Evolutionary conservation across 1,284 basidiomycete genomes (phyloP).

Genomic region (Xanthoconium separans): DNA sequence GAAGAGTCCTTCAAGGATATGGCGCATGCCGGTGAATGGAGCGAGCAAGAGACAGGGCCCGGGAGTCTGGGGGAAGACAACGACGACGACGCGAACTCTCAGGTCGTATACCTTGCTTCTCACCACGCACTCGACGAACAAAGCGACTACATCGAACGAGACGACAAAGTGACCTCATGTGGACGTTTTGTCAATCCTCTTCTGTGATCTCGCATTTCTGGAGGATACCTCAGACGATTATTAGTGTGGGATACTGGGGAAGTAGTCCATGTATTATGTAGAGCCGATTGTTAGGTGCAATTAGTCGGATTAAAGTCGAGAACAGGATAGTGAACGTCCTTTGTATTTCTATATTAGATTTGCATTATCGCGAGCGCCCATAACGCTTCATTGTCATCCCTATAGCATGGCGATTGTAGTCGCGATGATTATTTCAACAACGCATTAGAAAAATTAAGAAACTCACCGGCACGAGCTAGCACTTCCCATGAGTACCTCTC

Average conservation of each 20-base stretch:
- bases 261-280: slow-evolving; percentile 3
- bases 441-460: too few relatives aligned
- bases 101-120: slow-evolving; percentile 1
- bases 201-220: slow-evolving; percentile 23
- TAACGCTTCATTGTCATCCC: not conserved
- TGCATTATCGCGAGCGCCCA: not conserved
- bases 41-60: not conserved
- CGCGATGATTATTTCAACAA: too few relatives aligned
- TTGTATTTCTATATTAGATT: not conserved
- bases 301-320: not conserved
- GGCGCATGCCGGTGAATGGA: too few relatives aligned
- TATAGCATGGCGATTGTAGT: not conserved
- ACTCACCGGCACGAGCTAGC: too few relatives aligned
- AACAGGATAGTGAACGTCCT: not conserved
- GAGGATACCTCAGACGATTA: not conserved
- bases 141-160: not conserved
- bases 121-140: not conserved
- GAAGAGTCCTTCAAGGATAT: not conserved
- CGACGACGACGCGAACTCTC: not conserved
- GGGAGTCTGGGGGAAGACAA: not conserved
- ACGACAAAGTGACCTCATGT: slow-evolving; percentile 12
- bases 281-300: slow-evolving; percentile 1
- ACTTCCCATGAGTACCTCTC: too few relatives aligned
- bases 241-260: slow-evolving; percentile 17
- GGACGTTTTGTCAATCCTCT: slow-evolving; percentile 18